These are phyloP conservation scores for Colletotrichum agaves DNA, from an alignment of 2,329 filamentous ascomycete genomes.

Conservation along the genomic window DNA sequence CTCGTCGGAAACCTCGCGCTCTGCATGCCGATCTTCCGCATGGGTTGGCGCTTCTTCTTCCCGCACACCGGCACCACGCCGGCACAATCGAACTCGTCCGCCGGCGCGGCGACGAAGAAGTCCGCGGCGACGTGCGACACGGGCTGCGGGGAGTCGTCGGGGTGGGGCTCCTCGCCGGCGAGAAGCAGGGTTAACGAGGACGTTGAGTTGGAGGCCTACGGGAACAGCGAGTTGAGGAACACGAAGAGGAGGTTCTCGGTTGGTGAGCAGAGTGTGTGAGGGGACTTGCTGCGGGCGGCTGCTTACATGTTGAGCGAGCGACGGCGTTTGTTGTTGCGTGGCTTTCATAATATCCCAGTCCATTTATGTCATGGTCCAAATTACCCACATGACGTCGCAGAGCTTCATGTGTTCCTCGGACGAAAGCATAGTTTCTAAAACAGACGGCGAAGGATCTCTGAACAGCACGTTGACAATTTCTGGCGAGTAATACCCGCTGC, in stretches of 20 bases:
- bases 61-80: background rate
- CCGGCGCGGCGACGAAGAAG: background rate
- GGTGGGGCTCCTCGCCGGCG: conserved; percentile 1
- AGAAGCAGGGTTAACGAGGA: conserved; percentile 3
- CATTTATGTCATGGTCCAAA: background rate
- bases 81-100: background rate
- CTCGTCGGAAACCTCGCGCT: conserved; percentile 34
- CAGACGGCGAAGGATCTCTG: no score
- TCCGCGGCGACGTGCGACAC: background rate
- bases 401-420: no score
- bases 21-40: conserved; percentile 21
- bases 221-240: background rate
- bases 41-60: conserved; percentile 20
- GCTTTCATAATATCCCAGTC: background rate
- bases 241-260: background rate
- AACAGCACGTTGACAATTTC: no score
- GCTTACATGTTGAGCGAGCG: background rate
- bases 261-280: conserved; percentile 13
- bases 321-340: no score
- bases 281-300: background rate
- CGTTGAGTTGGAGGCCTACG: conserved; percentile 2
- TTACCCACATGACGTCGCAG: no score
- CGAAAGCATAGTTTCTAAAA: no score
- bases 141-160: background rate
- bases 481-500: no score